Base-by-base conservation (phyloP, 2,329 filamentous ascomycete genomes). In the Colletotrichum lupini region DNA sequence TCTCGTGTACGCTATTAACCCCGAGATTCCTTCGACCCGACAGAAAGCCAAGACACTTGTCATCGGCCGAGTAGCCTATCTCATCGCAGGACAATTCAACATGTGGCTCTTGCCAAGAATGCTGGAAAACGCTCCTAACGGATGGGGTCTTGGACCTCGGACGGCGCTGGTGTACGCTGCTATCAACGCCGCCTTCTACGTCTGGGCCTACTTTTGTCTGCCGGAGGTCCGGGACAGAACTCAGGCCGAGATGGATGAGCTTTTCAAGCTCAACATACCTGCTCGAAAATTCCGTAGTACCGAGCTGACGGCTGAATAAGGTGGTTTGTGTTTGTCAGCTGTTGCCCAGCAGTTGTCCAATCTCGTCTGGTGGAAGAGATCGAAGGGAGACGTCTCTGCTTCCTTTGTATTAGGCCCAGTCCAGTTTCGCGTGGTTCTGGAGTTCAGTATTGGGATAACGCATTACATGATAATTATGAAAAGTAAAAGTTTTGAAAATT, bases 1-100 rank as follows among this genome's bases (percentile, higher is more conserved):
- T 2, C 64, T 80, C 7, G 75, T 75, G 56, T 77, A 89, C 57
- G 74, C 89, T 32, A 76, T 79, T 74, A 86, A 87, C 76, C 87
- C 85, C 76, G 74, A 88, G 82, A 37, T 79, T 3, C 75, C 78
- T 8, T 71, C 77, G 7, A 75, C 76, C 5, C 75, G 77, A 35
- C 74, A 77, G 30, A 79, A 76, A 58, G 60, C 72, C 26, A 74
- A 76, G 53, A 78, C 77, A 16, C 75, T 76, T 67, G 66, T 75
- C 1, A 68, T 79, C 14, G 74, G 75, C 12, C 73, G 76, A 11
- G 59, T 58, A 4, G 58, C 73, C 16, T 76, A 76, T 56, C 69
- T 76, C 59, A 30, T 74, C 1, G 32, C 76, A 5, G 70, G 74
- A 4, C 74, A 78, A 24, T 67, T 70, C 53, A 78, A 77, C 52